Percentiles rank a stretch among this genome's conserved stretches.
These are phyloP conservation scores for Codiaeum variegatum DNA, from an alignment of 441 rosid genomes.

Conservation along the genomic window DNA sequence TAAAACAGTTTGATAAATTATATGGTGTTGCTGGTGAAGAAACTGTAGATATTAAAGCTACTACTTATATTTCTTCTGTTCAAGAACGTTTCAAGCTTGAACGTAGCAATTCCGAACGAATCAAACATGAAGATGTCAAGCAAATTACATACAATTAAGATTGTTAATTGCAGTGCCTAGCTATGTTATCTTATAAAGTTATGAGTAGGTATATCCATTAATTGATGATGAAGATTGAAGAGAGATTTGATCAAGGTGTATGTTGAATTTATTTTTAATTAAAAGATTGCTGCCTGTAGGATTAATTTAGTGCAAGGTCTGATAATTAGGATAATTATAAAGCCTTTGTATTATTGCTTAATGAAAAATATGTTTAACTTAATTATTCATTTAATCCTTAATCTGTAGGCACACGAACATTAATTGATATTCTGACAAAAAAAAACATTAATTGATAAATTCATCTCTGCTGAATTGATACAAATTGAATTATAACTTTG, in stretches of 20 bases:
- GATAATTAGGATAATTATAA: background rate
- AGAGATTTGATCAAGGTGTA: background rate
- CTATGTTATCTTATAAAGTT: too few relatives aligned
- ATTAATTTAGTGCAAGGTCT: background rate
- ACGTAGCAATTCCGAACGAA: slow-evolving; percentile 26
- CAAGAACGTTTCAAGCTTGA: slow-evolving; percentile 63
- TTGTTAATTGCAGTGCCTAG: too few relatives aligned
- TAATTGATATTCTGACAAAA: too few relatives aligned
- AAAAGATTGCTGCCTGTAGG: background rate
- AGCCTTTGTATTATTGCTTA: background rate
- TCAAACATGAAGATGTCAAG: slow-evolving; percentile 18
- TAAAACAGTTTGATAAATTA: slow-evolving; percentile 26
- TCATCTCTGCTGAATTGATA: too few relatives aligned
- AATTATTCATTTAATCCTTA: background rate
- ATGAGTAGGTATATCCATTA: too few relatives aligned
- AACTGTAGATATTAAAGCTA: slow-evolving; percentile 43
- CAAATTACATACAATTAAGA: background rate
- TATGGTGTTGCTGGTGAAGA: slow-evolving; percentile 39
- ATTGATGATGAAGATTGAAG: too few relatives aligned
- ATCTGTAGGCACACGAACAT: background rate
- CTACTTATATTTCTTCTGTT: slow-evolving; percentile 45
- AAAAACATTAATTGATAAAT: too few relatives aligned
- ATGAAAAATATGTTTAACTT: background rate
- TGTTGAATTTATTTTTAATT: background rate
- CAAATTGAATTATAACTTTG: too few relatives aligned